Evolutionary conservation across 1,139 yeast species (phyloP).

Genomic region (Candida pseudoviswanathii): DNA sequence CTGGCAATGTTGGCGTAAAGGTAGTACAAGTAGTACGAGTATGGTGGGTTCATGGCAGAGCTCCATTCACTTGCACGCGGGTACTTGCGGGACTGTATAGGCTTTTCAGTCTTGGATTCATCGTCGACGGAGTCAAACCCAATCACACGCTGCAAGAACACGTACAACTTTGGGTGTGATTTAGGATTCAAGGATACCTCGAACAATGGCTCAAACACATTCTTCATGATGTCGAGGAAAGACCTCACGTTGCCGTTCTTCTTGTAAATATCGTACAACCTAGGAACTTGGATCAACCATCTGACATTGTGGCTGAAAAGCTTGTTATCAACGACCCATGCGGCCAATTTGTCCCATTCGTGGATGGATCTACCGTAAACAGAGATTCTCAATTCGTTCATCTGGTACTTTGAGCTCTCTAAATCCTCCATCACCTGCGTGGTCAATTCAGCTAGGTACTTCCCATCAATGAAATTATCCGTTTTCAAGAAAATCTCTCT

Average conservation of each 20-base stretch:
- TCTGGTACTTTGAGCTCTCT: constrained; percentile 93
- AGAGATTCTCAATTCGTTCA: constrained; percentile 94
- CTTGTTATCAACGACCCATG: constrained; percentile 93
- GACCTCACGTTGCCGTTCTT: constrained; percentile 67
- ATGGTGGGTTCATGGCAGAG: constrained; percentile 84
- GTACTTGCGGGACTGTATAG: constrained; percentile 69
- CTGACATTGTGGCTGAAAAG: constrained; percentile 91
- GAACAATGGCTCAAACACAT: constrained; percentile 86
- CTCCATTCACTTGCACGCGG: constrained; percentile 88
- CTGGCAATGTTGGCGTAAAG: constrained; percentile 83
- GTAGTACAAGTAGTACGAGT: constrained; percentile 90
- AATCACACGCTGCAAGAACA: constrained; percentile 88
- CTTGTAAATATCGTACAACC: constrained; percentile 88
- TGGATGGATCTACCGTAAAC: constrained; percentile 85
- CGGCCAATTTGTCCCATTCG: constrained; percentile 96
- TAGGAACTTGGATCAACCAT: constrained; percentile 95
- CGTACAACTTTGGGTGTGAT: constrained; percentile 83
- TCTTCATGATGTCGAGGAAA: constrained; percentile 77
- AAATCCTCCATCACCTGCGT: constrained; percentile 91
- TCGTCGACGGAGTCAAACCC: constrained; percentile 99
- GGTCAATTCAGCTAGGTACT: constrained; percentile 89
- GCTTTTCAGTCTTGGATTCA: constrained; percentile 88
- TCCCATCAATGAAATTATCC: constrained; percentile 87
- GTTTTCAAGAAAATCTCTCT: constrained; percentile 95
- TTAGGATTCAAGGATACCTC: constrained; percentile 86